Conservation (phyloP, 768 basidiomycete species). For the Macrolepiota albuminosa region DNA sequence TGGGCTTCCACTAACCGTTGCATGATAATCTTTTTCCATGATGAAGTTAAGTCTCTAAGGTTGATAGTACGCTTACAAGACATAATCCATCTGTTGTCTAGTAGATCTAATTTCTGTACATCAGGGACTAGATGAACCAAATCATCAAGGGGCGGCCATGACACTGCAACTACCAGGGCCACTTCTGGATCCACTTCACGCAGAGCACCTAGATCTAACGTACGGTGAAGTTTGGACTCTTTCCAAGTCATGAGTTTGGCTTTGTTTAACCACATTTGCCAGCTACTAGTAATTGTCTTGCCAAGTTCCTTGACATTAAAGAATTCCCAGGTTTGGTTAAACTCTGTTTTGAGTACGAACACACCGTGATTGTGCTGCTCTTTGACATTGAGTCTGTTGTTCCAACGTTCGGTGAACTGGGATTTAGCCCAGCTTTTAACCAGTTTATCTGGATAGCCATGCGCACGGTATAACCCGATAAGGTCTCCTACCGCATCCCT, state of each 20-base stretch:
- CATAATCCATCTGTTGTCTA: not conserved
- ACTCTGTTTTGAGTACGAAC: not conserved
- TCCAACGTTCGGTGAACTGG: not conserved
- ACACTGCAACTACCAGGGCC: too few relatives aligned
- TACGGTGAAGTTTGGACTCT: not conserved
- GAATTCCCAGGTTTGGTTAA: not conserved
- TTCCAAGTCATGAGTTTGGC: not conserved
- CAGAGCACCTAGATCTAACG: not conserved
- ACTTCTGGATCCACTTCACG: accelerated
- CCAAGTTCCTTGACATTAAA: not conserved
- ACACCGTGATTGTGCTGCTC: not conserved
- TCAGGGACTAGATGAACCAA: not conserved
- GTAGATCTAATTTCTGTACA: not conserved
- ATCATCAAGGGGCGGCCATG: too few relatives aligned
- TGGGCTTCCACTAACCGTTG: not conserved
- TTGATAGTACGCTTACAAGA: not conserved
- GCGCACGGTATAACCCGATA: too few relatives aligned
- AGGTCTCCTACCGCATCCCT: too few relatives aligned
- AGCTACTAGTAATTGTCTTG: not conserved
- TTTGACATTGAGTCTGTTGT: not conserved
- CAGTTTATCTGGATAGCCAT: not conserved
- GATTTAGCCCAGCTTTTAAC: not conserved
- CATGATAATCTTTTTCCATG: not conserved
- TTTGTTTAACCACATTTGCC: not conserved
- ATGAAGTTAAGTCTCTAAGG: not conserved